Evolutionary conservation across 768 basidiomycete species (phyloP).

Genomic region (Harrya chromipes): DNA sequence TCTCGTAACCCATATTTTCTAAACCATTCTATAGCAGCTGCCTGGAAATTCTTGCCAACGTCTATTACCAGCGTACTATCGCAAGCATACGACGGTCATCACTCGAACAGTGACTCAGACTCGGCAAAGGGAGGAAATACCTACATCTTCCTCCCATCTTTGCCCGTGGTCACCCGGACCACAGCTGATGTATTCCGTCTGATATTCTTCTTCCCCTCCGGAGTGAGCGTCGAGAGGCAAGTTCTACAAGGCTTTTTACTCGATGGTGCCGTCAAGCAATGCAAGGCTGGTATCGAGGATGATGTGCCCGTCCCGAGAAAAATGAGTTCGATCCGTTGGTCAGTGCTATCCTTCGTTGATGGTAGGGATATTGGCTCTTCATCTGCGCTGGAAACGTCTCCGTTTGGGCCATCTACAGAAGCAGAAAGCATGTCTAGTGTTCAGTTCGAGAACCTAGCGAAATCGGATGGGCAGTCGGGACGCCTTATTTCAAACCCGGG

Average conservation of each 20-base stretch:
- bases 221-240: slow-evolving; percentile 62
- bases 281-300: slow-evolving; percentile 61
- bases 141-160: slow-evolving; percentile 47
- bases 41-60: slow-evolving; percentile 81
- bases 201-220: slow-evolving; percentile 78
- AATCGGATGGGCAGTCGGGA: no score
- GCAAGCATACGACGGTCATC: neutral
- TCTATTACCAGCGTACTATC: slow-evolving; percentile 76
- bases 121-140: slow-evolving; percentile 19
- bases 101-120: neutral
- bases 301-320: slow-evolving; percentile 86
- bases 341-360: neutral
- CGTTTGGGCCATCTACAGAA: slow-evolving; percentile 1
- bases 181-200: slow-evolving; percentile 81
- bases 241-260: slow-evolving; percentile 52
- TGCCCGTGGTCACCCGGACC: slow-evolving; percentile 42
- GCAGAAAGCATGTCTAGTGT: neutral
- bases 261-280: slow-evolving; percentile 72
- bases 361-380: neutral
- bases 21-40: slow-evolving; percentile 52
- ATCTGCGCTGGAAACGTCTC: neutral
- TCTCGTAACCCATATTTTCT: slow-evolving; percentile 71
- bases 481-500: no score
- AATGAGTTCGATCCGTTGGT: slow-evolving; percentile 54
- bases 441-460: neutral